These are phyloP conservation scores for Periconia digitata DNA, from an alignment of 2,329 filamentous ascomycete species.

Conservation along the genomic window DNA sequence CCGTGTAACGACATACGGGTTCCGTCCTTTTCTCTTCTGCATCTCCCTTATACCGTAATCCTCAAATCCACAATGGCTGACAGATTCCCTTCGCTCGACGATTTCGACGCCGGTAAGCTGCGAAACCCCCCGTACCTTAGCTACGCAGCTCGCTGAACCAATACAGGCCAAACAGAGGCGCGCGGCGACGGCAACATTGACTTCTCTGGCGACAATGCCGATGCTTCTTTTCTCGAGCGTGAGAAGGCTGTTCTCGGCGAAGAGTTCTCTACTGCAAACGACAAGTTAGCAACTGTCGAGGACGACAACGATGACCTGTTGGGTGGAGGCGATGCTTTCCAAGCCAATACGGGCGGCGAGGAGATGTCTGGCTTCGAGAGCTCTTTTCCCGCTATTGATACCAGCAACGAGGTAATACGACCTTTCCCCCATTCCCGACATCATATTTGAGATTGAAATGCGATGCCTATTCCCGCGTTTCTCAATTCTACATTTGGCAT, in stretches of 20 bases:
- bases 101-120: constrained; percentile 54
- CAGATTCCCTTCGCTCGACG: constrained; percentile 55
- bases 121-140: constrained; percentile 19
- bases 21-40: neutral
- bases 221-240: constrained; percentile 84
- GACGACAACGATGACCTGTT: constrained; percentile 71
- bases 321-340: constrained; percentile 57
- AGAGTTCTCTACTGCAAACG: constrained; percentile 81
- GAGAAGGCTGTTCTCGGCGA: constrained; percentile 90
- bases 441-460: neutral
- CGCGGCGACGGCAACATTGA: constrained; percentile 53
- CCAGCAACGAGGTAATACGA: constrained; percentile 66
- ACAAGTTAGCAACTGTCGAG: constrained; percentile 65
- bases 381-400: constrained; percentile 84
- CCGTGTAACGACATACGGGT: neutral
- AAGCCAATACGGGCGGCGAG: constrained; percentile 43
- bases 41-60: constrained; percentile 1
- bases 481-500: too few relatives aligned
- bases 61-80: constrained; percentile 47
- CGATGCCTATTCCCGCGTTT: too few relatives aligned
- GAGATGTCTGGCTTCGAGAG: constrained; percentile 73
- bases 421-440: neutral
- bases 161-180: constrained; percentile 68
- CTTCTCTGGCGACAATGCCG: constrained; percentile 58
- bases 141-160: constrained; percentile 23